These are phyloP conservation scores for Megacollybia marginata DNA, from an alignment of 768 basidiomycete species.

Conservation along the genomic window DNA sequence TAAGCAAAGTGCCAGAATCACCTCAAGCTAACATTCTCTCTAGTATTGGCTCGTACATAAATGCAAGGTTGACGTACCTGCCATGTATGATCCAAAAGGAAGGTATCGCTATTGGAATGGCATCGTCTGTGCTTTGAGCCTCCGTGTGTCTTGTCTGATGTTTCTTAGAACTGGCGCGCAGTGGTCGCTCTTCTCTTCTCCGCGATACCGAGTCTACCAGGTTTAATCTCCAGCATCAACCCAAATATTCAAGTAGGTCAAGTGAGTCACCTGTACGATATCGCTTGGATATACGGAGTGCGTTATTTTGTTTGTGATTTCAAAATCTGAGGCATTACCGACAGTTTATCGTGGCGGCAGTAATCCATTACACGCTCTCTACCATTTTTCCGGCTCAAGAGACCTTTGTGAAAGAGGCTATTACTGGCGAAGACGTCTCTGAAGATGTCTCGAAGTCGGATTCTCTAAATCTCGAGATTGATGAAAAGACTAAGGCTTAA, in stretches of 20 bases:
- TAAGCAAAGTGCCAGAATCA: neutral
- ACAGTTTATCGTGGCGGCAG: conserved; percentile 31
- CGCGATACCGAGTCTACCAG: conserved; percentile 68
- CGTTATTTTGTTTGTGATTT: conserved; percentile 13
- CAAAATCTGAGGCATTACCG: neutral
- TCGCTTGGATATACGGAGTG: conserved; percentile 75
- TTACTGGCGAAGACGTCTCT: conserved; percentile 3
- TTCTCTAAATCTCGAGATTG: too few species aligned
- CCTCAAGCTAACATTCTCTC: neutral
- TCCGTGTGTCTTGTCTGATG: neutral
- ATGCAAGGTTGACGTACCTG: conserved; percentile 70
- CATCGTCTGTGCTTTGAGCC: conserved; percentile 38
- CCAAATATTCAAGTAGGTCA: conserved; percentile 53
- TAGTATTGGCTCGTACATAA: conserved; percentile 77
- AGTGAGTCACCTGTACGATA: conserved; percentile 50
- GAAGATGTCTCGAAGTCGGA: too few species aligned
- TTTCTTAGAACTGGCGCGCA: conserved; percentile 72
- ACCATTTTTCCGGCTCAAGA: conserved; percentile 32
- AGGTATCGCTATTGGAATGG: conserved; percentile 75
- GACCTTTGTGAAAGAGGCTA: conserved; percentile 29
- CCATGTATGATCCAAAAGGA: conserved; percentile 76
- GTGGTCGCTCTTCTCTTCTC: conserved; percentile 59
- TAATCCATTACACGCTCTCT: conserved; percentile 30
- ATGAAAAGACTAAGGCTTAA: too few species aligned
- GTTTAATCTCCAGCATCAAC: conserved; percentile 72